Conservation (phyloP, 2,329 filamentous ascomycete species). For the Chalara sp. region DNA sequence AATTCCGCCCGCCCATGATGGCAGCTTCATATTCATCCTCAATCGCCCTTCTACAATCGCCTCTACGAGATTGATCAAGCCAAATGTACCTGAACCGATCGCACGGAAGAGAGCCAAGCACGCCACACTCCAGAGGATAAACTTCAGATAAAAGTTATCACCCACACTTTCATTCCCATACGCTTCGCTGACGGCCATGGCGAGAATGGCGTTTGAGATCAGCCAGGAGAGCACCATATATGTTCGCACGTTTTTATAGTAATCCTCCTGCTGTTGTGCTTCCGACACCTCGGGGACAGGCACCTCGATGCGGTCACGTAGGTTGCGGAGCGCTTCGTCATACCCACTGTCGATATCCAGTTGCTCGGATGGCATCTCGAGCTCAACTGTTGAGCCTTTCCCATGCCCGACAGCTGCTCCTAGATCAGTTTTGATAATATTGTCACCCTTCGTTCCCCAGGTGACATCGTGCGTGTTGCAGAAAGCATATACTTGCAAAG, state of each 20-base stretch:
- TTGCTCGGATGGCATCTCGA: constrained; percentile 97
- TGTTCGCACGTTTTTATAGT: constrained; percentile 93
- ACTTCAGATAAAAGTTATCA: constrained; percentile 83
- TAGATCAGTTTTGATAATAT: constrained; percentile 86
- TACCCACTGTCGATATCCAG: constrained; percentile 97
- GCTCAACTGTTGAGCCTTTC: constrained; percentile 69
- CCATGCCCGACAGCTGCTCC: constrained; percentile 76
- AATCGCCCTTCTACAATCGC: constrained; percentile 81
- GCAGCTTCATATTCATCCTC: constrained; percentile 22
- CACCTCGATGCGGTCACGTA: constrained; percentile 88
- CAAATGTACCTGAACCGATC: constrained; percentile 73
- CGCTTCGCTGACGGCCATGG: constrained; percentile 85
- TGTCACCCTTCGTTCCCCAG: constrained; percentile 98
- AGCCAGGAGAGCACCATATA: constrained; percentile 98
- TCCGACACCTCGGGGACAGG: constrained; percentile 55
- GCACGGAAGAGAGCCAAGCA: constrained; percentile 81
- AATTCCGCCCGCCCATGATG: constrained; percentile 22
- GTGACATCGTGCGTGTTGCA: constrained; percentile 99
- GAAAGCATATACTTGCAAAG: constrained; percentile 95
- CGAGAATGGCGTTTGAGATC: constrained; percentile 82
- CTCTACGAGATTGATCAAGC: constrained; percentile 77
- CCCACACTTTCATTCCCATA: constrained; percentile 68
- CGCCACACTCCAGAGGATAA: constrained; percentile 91
- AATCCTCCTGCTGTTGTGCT: constrained; percentile 89
- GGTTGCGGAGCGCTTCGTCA: constrained; percentile 91